These are phyloP conservation scores for Aspergillus carlsbadensis DNA, from an alignment of 495 filamentous ascomycete species.

Conservation along the genomic window DNA sequence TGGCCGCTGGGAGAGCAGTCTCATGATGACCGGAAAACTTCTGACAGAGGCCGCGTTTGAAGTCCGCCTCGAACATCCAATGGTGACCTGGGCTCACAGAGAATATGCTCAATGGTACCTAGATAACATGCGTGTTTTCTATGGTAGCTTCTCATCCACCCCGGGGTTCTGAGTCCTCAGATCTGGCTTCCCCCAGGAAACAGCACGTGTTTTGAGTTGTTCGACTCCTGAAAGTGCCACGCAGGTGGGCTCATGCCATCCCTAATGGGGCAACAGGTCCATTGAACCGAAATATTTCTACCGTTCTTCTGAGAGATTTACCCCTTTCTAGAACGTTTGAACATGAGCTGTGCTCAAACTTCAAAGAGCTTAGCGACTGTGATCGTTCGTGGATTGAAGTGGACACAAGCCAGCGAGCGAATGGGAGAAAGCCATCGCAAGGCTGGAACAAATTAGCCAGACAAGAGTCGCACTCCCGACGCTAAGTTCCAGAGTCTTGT, in stretches of 20 bases:
- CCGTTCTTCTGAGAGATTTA: neutral
- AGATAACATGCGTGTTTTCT: no score
- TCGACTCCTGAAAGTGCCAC: neutral
- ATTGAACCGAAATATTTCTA: neutral
- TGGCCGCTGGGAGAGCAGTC: no score
- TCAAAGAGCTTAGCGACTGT: neutral
- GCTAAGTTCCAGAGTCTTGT: slow-evolving; percentile 1
- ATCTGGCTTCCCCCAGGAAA: no score
- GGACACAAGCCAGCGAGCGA: neutral
- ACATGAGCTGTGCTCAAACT: no score
- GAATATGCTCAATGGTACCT: no score
- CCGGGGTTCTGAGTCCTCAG: no score
- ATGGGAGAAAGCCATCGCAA: neutral
- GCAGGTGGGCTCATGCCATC: no score
- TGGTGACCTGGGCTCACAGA: no score
- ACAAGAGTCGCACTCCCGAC: neutral
- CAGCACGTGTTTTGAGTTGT: neutral
- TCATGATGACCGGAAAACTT: no score
- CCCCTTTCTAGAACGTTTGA: slow-evolving; percentile 1
- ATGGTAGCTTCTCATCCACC: no score
- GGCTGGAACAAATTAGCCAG: neutral
- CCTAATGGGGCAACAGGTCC: neutral
- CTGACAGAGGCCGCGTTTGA: no score
- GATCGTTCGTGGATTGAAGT: neutral
- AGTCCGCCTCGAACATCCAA: no score